These are phyloP conservation scores for Fusarium robinianum DNA, from an alignment of 2,329 filamentous ascomycete species.

Conservation along the genomic window DNA sequence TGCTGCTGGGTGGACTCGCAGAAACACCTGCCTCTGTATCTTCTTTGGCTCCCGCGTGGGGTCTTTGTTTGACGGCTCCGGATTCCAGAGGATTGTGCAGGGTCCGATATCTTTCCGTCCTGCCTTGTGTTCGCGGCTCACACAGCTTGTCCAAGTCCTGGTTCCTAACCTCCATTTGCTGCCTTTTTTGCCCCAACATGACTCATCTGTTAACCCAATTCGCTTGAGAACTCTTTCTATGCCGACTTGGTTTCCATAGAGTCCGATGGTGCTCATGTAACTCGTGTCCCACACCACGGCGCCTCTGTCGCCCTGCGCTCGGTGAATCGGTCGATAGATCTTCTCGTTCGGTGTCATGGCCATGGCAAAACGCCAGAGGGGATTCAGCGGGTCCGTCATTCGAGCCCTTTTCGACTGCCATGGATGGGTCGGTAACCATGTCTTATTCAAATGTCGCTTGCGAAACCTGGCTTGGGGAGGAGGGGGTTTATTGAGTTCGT, in stretches of 20 bases:
- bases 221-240: constrained; percentile 68
- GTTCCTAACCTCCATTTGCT: constrained; percentile 69
- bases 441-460: constrained; percentile 85
- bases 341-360: constrained; percentile 88
- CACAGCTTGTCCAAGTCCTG: constrained; percentile 53
- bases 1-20: constrained; percentile 82
- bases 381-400: constrained; percentile 78
- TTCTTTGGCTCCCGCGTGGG: constrained; percentile 33
- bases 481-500: constrained; percentile 65
- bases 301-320: constrained; percentile 74
- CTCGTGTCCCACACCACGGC: constrained; percentile 91
- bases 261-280: constrained; percentile 84
- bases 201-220: constrained; percentile 64
- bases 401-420: constrained; percentile 91
- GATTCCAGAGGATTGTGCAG: constrained; percentile 76
- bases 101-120: constrained; percentile 67
- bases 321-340: constrained; percentile 84
- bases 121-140: constrained; percentile 60
- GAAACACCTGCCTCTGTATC: constrained; percentile 56
- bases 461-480: constrained; percentile 69
- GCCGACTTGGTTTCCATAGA: constrained; percentile 69
- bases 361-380: constrained; percentile 89
- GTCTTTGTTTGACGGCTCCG: constrained; percentile 40
- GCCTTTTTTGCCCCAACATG: constrained; percentile 66
- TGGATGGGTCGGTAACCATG: constrained; percentile 91